Base-by-base conservation (phyloP, 768 basidiomycete species). In the Lanmaoa rubissima region DNA sequence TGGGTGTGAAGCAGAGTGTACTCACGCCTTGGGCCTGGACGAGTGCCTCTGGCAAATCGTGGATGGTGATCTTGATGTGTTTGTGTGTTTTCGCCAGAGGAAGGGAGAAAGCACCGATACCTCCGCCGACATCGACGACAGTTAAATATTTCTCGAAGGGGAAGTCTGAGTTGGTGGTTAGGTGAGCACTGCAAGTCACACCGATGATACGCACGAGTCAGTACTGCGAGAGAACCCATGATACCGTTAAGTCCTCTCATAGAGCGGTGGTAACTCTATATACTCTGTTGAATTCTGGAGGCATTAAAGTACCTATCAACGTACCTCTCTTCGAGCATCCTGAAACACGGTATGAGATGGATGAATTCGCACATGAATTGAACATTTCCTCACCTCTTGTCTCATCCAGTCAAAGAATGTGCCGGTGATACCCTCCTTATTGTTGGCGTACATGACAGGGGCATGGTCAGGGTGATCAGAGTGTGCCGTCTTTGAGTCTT, bases 121-220 rank as follows among this genome's bases (percentile, higher is more conserved):
- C 67, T 42, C 74, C 74, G 11, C 73, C 74, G 4, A 75, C 64
- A 48, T 75, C 74, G 24, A 74, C 71, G 9, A 75, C 53, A 8
- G 65, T 65, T 0, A 71, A 65, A 45, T 65, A 64, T 26, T 60
- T 60, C 11, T 54, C 55, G 48, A 75, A 76, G 8, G 75, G 71
- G 51, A 66, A 75, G 1, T 60, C 75, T 75, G 24, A n/a, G 39
- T 39, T 19, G 14, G 1, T 5, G 13, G 13, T 56, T 1, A 58
- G 45, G 11, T 13, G 10, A 51, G 13, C 2, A 11, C 16, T 24
- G 42, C 9, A 28, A n/a, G 9, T 31, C 9, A 9, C 3, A 21
- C n/a, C 6, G 6, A n/a, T 9, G 8, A 35, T 9, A 58, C 61
- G 34, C 34, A 62, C 72, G 64, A 10, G 55, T 63, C 19, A 69